Base-by-base conservation (phyloP, 768 basidiomycete genomes). In the Pseudohyphozyma bogoriensis region DNA sequence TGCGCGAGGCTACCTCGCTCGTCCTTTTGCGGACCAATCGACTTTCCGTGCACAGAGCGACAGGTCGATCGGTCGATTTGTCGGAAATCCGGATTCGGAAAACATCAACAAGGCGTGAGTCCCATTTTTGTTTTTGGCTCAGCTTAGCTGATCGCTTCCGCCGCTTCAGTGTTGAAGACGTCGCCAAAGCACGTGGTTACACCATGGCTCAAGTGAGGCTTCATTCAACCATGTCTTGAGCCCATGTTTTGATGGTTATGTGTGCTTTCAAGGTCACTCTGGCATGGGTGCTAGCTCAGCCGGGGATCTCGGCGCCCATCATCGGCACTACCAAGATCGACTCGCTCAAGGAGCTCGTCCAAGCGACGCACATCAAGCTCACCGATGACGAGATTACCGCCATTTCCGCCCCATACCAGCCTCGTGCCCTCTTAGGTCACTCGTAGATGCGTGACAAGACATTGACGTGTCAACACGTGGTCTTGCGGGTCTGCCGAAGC, bases 201-300 rank as follows among this genome's bases (percentile, higher is more conserved):
- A 77, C 74, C 33, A 85, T 85, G 83, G 80, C 81, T 0, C 80
- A 82, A 61, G 60, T 54, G n/a, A n/a, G n/a, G n/a, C n/a, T n/a
- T n/a, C n/a, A n/a, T n/a, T n/a, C n/a, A n/a, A n/a, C n/a, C n/a
- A n/a, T n/a, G n/a, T n/a, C n/a, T n/a, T n/a, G n/a, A n/a, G n/a
- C n/a, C n/a, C n/a, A n/a, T n/a, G n/a, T n/a, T n/a, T n/a, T n/a
- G n/a, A n/a, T n/a, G n/a, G n/a, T n/a, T n/a, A n/a, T n/a, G n/a
- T n/a, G n/a, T n/a, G n/a, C n/a, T n/a, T n/a, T n/a, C n/a, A n/a
- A n/a, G n/a, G n/a, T n/a, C 44, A 71, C 73, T 1, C 31, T 73
- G 3, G 76, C 75, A 4, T 76, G 75, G 69, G 52, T 62, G 5
- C 39, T 65, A 4, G 33, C 60, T 0, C 59, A 72, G 36, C 56